phyloP scores from a whole-genome alignment of 23 red algal genomes.

The Chondrus crispus region DNA sequence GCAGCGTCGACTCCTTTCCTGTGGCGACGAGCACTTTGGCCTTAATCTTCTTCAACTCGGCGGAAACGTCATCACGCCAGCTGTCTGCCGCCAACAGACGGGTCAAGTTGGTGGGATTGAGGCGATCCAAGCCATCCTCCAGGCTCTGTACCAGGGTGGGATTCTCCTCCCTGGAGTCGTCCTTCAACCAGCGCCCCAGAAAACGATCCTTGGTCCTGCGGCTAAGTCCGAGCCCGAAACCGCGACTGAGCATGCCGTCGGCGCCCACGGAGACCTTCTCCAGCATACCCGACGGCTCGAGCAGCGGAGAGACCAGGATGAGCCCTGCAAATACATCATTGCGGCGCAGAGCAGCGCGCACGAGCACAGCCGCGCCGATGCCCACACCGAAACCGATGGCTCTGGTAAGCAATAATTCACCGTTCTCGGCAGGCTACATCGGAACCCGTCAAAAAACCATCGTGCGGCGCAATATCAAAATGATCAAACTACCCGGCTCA shows the following conservation, averaged over 20 bases:
- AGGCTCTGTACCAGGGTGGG: constrained; percentile 16
- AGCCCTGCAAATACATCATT: constrained; percentile 40
- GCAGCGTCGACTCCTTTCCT: constrained; percentile 29
- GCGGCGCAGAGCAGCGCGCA: constrained; percentile 7
- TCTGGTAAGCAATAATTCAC: neutral
- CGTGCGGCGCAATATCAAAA: too few relatives aligned
- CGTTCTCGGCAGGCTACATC: too few relatives aligned
- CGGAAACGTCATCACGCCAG: constrained; percentile 38
- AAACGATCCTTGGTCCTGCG: constrained; percentile 48
- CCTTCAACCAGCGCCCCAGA: constrained; percentile 36
- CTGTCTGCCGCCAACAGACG: constrained; percentile 14
- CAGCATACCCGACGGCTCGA: neutral
- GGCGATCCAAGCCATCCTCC: constrained; percentile 44
- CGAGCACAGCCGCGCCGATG: constrained; percentile 8
- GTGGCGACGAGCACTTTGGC: constrained; percentile 32
- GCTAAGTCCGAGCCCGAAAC: constrained; percentile 33
- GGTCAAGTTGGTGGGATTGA: constrained; percentile 38
- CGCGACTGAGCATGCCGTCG: constrained; percentile 30
- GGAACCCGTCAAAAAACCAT: too few relatives aligned
- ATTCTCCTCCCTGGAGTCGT: constrained; percentile 30
- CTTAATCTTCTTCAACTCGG: constrained; percentile 6
- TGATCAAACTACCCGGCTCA: neutral
- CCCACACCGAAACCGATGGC: constrained; percentile 43
- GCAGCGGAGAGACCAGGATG: constrained; percentile 39
- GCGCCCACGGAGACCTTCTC: neutral